Evolutionary conservation across 371 early-diverging fungal species (phyloP), one percentile per base, ranked within the genome.

Genomic region (Zychaea mexicana): DNA sequence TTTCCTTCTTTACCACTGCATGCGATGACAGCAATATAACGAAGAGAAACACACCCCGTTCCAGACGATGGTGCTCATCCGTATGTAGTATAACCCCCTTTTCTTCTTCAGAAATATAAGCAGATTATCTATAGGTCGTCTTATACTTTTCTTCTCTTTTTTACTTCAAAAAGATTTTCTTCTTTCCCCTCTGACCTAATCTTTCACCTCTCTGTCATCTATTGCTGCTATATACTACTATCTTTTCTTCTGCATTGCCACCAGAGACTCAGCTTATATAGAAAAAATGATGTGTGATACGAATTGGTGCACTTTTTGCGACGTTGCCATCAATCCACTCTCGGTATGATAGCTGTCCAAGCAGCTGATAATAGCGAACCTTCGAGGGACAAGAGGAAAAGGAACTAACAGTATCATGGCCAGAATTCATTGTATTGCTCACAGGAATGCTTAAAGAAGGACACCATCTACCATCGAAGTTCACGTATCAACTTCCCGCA

Each of bases 371-470:
- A 36, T 8, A 0, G 8, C 1, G 15, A 36, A 36, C 36, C 15
- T 15, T 1, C 15, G 10, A 36, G 8, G 36, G 15, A 36, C 15
- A 8, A 10, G 0, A 36, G 15, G 8, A 2, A 32, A 6, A 57
- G 21, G 15, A 31, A 21, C 10, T 8, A 0, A 33, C 32, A 38
- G 21, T 36, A 38, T 42, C 22, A 9, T n/a, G n/a, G n/a, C n/a
- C 46, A 60, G 60, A 19, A 32, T 60, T 26, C 60, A 47, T n/a
- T 60, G n/a, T 60, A 60, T 32, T 60, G 60, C 32, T 60, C 60
- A 24, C 17, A 47, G 13, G 60, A 45, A 4, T 60, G 60, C 46
- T 19, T 47, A 7, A 32, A 60, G 24, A 46, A 45, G 15, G 60
- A 60, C 32, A 45, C 60, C 30, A 31, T 49, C 13, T 45, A 47